Percentiles rank a stretch among this genome's conserved stretches.
Conservation (phyloP, 768 basidiomycete species). For the Lactifluus rugatus region DNA sequence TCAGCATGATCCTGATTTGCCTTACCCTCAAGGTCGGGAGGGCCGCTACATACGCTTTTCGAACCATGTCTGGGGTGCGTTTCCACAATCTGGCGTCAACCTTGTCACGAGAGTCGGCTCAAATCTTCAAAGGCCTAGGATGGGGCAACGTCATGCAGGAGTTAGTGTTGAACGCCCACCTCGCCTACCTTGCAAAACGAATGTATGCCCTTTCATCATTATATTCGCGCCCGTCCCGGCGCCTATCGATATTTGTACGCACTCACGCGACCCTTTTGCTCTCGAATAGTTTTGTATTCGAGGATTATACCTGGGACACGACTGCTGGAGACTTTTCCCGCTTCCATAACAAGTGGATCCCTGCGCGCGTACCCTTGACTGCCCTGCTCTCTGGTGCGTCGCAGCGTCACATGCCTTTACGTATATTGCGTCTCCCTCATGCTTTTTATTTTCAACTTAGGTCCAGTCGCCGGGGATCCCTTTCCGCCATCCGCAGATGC, state of each 20-base stretch:
- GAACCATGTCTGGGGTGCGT: constrained; percentile 11
- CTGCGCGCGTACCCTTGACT: constrained; percentile 45
- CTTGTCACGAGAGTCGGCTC: neutral
- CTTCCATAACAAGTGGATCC: constrained; percentile 40
- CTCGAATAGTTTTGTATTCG: constrained; percentile 36
- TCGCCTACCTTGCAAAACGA: constrained; percentile 31
- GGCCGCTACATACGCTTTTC: constrained; percentile 14
- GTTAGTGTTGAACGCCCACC: neutral
- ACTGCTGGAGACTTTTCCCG: constrained; percentile 30
- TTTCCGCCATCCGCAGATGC: constrained; percentile 28
- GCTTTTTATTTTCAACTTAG: constrained; percentile 19
- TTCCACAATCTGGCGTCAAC: neutral
- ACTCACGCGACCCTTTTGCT: neutral
- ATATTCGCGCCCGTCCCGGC: no score
- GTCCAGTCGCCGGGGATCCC: constrained; percentile 33
- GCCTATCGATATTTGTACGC: neutral
- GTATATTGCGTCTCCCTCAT: neutral
- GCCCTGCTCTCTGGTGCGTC: constrained; percentile 40
- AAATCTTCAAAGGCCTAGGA: constrained; percentile 33
- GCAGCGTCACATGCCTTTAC: neutral
- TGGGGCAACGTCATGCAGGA: constrained; percentile 49
- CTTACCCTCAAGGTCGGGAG: constrained; percentile 13
- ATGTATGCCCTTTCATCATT: constrained; percentile 31
- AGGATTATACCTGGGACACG: constrained; percentile 48
- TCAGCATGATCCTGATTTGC: constrained; percentile 10